Evolutionary conservation across 2,329 filamentous ascomycete species (phyloP), one percentile per base, ranked within the genome.

Genomic region (Bimuria novae-zelandiae): DNA sequence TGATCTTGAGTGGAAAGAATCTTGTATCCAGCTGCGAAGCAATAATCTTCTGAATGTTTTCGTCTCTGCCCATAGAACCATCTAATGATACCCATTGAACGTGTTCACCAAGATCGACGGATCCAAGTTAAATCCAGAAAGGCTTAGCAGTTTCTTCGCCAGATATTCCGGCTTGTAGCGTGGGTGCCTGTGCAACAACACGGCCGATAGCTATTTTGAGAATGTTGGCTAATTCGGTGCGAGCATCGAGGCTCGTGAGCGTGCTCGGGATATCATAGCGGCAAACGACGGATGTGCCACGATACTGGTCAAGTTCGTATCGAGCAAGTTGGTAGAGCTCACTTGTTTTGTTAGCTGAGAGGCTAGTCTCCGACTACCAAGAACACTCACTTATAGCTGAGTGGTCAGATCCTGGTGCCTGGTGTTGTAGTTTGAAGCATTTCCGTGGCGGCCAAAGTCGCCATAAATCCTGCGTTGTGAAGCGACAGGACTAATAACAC

Each of bases 221-320:
- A 41, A 23, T 52, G 40, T 55, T 35, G 30, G 49, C 42, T 39
- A 60, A 22, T 50, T 60, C 36, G 47, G 51, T 47, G 36, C 51
- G 56, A 21, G 55, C 54, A 43, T 52, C 47, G 46, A 30, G 37
- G 17, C n/a, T 27, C 40, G 45, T 48, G 42, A 60, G 51, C 41
- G 35, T 46, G 46, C 36, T 36, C 23, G 55, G 52, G 23, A 57
- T 37, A 42, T 29, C 44, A 51, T 60, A 60, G 43, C 57, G 55
- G 50, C 57, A 60, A 27, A 49, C 46, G 42, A 60, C 42, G 55
- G 40, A 29, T 50, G 55, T 60, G 48, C 57, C 37, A 43, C 57
- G 55, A 47, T 60, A 60, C 43, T 55, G 55, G 43, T 60, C 57
- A 33, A 60, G 49, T 49, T 42, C 19, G 45, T 57, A 57, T 52